Evolutionary conservation across 179 eudicot genomes (phyloP).

Genomic region (Beta lomatogona): DNA sequence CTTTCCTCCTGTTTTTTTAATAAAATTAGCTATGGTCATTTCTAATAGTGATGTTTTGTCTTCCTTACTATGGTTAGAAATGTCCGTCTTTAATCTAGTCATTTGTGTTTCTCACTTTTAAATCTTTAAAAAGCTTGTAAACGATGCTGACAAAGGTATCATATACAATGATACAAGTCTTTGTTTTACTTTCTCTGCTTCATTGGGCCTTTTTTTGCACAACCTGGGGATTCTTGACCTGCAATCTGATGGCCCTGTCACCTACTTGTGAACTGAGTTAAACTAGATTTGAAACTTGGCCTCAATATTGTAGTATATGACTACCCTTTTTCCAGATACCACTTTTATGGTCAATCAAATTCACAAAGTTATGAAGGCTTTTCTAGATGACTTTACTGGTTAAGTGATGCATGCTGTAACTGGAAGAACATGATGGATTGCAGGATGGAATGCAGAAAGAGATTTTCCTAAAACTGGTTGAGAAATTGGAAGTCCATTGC

Average conservation of each 20-base stretch:
- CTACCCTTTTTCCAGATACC: not conserved
- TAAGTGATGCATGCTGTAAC: not conserved
- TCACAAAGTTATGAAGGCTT: not conserved
- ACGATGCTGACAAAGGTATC: not conserved
- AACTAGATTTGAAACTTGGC: not conserved
- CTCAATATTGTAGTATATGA: not conserved
- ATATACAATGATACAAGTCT: not conserved
- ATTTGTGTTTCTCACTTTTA: not conserved
- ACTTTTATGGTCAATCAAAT: not conserved
- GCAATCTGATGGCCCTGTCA: conserved; percentile 1
- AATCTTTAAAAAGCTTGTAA: conserved; percentile 1
- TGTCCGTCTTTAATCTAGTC: not conserved
- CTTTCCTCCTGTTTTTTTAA: not conserved
- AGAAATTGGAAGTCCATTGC: conserved; percentile 72
- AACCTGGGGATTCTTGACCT: conserved; percentile 2
- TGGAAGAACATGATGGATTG: conserved; percentile 17
- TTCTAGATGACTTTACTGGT: not conserved
- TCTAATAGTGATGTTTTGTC: not conserved
- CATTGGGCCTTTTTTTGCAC: not conserved
- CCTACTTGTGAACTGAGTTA: not conserved
- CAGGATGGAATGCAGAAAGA: conserved; percentile 99
- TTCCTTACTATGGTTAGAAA: not conserved
- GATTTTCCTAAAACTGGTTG: conserved; percentile 65
- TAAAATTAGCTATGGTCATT: too few relatives aligned
- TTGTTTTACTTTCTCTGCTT: not conserved